Evolutionary conservation across 345 rosid species (phyloP).

Genomic region (Bruguiera gymnorhiza): DNA sequence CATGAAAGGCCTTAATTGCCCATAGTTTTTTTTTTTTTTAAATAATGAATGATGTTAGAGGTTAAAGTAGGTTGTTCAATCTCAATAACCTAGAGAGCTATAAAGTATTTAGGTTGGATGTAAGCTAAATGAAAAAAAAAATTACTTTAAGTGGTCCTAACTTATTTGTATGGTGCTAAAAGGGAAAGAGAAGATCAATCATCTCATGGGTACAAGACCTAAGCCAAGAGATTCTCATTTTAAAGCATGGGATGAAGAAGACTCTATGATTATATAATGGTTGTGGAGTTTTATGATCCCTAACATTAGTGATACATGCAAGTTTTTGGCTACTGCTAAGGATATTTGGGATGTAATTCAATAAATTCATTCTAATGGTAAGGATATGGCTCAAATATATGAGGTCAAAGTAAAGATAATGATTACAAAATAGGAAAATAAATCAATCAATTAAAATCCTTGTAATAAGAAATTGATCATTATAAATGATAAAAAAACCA

Average conservation of each 20-base stretch:
- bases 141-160: not conserved
- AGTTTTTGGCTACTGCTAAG: not conserved
- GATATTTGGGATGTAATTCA: too few species aligned
- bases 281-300: not conserved
- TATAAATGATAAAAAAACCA: not conserved
- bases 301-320: not conserved
- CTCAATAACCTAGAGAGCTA: not conserved
- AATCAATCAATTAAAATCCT: not conserved
- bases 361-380: too few species aligned
- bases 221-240: not conserved
- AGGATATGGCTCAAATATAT: too few species aligned
- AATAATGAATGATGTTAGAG: not conserved
- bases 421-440: too few species aligned
- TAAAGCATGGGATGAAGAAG: not conserved
- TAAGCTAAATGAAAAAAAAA: too few species aligned
- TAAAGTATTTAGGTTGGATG: not conserved
- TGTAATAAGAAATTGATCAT: not conserved
- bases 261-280: not conserved
- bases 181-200: not conserved
- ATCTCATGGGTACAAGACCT: not conserved
- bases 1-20: not conserved
- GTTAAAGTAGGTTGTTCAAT: not conserved
- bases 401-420: too few species aligned
- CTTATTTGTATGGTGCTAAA: not conserved
- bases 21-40: not conserved